Conservation (phyloP, 1,139 yeast species). For the Keqinozyma sinolaborantium region DNA sequence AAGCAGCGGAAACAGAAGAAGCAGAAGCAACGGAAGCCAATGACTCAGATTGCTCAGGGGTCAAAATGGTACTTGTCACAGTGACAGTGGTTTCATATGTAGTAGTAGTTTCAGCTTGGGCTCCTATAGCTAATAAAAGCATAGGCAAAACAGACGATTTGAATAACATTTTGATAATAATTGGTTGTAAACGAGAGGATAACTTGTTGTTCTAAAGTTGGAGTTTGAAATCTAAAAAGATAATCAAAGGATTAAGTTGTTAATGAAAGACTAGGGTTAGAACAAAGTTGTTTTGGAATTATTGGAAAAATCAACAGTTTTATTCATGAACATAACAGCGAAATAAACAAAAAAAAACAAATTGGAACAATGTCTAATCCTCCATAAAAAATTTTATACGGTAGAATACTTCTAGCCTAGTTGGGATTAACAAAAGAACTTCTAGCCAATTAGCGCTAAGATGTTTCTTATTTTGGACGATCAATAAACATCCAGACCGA, state of each 20-base stretch:
- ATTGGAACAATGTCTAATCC: no score
- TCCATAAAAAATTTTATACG: no score
- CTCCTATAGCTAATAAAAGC: constrained; percentile 23
- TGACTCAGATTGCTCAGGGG: constrained; percentile 38
- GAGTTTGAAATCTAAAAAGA: constrained; percentile 4
- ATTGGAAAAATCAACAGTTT: not conserved
- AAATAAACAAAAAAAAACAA: constrained; percentile 1
- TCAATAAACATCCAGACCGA: no score
- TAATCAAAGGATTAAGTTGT: constrained; percentile 1
- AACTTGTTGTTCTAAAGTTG: constrained; percentile 1
- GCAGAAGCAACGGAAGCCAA: constrained; percentile 16
- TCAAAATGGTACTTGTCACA: constrained; percentile 39
- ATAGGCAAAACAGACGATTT: constrained; percentile 19
- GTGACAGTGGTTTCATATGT: constrained; percentile 41
- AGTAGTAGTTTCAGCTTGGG: constrained; percentile 35
- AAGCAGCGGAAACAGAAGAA: constrained; percentile 13
- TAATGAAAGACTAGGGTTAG: constrained; percentile 32
- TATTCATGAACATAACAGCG: constrained; percentile 2
- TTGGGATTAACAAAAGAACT: no score
- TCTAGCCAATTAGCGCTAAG: no score
- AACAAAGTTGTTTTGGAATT: not conserved
- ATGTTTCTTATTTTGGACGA: no score
- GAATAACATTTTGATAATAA: constrained; percentile 24
- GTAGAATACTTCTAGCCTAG: no score
- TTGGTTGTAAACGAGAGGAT: no score